A percentile compares a stretch with the other conserved stretches of the same genome.
Evolutionary conservation across 345 rosid genomes (phyloP).

Genomic region (Salix arbutifolia): DNA sequence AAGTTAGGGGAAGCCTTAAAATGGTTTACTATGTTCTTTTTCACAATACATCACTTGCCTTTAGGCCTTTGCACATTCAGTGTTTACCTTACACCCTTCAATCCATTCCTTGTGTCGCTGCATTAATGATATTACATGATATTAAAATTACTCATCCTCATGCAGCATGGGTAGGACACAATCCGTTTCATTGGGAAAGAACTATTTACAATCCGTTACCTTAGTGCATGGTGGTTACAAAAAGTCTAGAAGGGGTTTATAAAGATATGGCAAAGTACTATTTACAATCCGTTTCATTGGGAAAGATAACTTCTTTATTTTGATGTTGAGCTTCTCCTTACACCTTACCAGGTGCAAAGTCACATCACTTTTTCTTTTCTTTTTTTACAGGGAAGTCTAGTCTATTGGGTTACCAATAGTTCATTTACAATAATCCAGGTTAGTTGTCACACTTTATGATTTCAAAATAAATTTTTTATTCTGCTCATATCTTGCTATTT

Average conservation of each 20-base stretch:
- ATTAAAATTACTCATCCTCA: no score
- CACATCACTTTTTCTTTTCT: constrained; percentile 14
- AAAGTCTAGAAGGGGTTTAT: background rate
- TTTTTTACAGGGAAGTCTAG: constrained; percentile 72
- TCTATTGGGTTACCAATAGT: constrained; percentile 84
- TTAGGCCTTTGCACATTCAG: no score
- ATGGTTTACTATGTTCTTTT: no score
- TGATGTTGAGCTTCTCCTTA: background rate
- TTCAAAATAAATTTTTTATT: background rate
- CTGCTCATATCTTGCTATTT: background rate
- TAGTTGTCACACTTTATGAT: constrained; percentile 10
- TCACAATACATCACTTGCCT: no score
- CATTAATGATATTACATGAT: no score
- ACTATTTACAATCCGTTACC: no score
- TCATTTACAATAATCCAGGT: constrained; percentile 76
- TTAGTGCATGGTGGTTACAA: no score
- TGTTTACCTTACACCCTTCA: no score
- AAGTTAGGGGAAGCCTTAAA: no score
- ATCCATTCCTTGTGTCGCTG: no score
- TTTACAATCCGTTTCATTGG: background rate
- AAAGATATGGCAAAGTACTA: background rate
- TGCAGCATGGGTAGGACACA: no score
- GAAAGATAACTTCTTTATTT: background rate
- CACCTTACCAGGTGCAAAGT: background rate
- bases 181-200: no score